Percentiles rank a stretch among this genome's conserved stretches.
These are phyloP conservation scores for Myxozyma vanderwaltii DNA, from an alignment of 805 yeast genomes.

Conservation along the genomic window DNA sequence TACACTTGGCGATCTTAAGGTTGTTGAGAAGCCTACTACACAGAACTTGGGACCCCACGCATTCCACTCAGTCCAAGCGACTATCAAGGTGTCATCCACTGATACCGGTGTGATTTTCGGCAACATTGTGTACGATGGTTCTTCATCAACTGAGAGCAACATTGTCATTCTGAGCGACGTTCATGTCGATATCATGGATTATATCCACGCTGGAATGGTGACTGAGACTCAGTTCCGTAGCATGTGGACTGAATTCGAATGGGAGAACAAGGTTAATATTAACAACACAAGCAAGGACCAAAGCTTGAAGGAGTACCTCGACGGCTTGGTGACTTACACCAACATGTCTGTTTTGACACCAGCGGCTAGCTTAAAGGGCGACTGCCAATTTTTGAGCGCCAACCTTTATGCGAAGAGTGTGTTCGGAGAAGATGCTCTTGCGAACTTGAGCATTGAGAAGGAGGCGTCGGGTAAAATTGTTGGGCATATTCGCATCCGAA, in stretches of 20 bases:
- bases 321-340: constrained; percentile 74
- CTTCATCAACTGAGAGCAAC: constrained; percentile 83
- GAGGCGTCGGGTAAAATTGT: constrained; percentile 71
- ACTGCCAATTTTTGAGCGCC: constrained; percentile 90
- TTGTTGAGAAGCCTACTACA: constrained; percentile 85
- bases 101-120: constrained; percentile 99
- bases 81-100: constrained; percentile 92
- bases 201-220: constrained; percentile 92
- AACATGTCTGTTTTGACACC: constrained; percentile 94
- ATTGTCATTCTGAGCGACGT: constrained; percentile 92
- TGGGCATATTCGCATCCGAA: constrained; percentile 94
- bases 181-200: constrained; percentile 95
- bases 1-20: constrained; percentile 92
- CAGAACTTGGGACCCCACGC: constrained; percentile 97
- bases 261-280: constrained; percentile 97
- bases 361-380: constrained; percentile 66
- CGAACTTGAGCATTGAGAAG: constrained; percentile 90
- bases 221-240: constrained; percentile 86
- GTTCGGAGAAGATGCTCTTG: constrained; percentile 97
- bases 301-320: constrained; percentile 75
- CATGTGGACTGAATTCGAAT: constrained; percentile 99
- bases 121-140: constrained; percentile 94
- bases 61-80: constrained; percentile 83
- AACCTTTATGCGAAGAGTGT: constrained; percentile 88
- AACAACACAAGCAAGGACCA: constrained; percentile 57